Percentiles rank a stretch among this genome's conserved stretches.
Evolutionary conservation across 2,329 filamentous ascomycete genomes (phyloP).

Genomic region (Hirsutella minnesotensis): DNA sequence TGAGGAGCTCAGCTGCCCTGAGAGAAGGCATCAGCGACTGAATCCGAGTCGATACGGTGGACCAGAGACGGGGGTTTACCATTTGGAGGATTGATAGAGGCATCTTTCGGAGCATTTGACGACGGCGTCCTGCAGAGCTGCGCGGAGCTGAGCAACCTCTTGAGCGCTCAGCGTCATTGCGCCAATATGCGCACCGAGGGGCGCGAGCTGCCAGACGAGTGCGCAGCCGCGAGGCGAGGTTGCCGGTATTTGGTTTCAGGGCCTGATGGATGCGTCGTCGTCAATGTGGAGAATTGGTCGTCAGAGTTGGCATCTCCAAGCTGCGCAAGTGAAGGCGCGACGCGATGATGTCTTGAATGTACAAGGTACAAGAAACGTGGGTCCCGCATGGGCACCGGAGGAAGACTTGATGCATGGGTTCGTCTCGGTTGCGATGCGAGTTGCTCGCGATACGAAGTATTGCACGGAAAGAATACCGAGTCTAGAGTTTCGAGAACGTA

Average conservation of each 20-base stretch:
- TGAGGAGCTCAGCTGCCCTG: conserved; percentile 90
- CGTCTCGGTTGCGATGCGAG: no score
- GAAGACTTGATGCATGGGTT: no score
- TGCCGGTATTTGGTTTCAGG: not conserved
- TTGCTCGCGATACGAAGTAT: no score
- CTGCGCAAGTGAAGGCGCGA: no score
- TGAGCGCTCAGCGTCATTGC: conserved; percentile 42
- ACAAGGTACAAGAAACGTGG: no score
- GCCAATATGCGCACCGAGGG: conserved; percentile 1
- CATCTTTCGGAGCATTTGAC: conserved; percentile 89
- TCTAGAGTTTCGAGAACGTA: no score
- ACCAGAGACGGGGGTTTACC: conserved; percentile 38
- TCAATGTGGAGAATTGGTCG: no score
- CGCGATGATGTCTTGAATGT: no score
- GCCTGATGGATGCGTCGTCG: no score
- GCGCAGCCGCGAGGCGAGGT: conserved; percentile 1
- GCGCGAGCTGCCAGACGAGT: not conserved
- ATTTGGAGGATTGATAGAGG: conserved; percentile 93
- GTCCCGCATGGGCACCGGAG: no score
- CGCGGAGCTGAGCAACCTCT: conserved; percentile 53
- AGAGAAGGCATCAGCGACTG: conserved; percentile 2
- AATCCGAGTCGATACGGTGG: not conserved
- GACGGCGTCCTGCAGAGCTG: conserved; percentile 71
- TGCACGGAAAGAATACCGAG: no score
- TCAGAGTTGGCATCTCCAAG: no score